phyloP scores from a whole-genome alignment of 371 early-diverging fungal species.

The Thermomucor indicae-seudaticae region DNA sequence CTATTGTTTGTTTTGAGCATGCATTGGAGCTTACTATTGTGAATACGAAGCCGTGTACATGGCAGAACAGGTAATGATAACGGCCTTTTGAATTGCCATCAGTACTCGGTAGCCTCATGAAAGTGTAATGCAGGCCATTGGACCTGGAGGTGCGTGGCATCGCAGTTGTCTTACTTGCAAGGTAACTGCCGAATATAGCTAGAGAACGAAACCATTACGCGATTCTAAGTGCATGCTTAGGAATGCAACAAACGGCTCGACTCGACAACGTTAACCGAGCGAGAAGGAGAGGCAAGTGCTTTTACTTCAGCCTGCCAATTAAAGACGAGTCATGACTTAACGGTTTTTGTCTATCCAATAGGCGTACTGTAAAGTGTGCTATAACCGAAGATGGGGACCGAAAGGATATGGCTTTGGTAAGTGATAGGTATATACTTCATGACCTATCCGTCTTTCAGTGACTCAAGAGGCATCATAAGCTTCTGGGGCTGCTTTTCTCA shows the following conservation, averaged over 20 bases:
- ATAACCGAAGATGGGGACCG: slow-evolving; percentile 48
- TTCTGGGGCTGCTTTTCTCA: slow-evolving; percentile 45
- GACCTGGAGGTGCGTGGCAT: slow-evolving; percentile 44
- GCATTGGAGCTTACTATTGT: not conserved
- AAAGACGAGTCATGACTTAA: not conserved
- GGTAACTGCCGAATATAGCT: slow-evolving; percentile 11
- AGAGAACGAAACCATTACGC: not conserved
- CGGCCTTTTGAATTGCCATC: not conserved
- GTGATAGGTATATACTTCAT: not conserved
- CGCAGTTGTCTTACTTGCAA: slow-evolving; percentile 40
- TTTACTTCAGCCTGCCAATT: not conserved
- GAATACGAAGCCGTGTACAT: slow-evolving; percentile 38
- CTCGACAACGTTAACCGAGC: slow-evolving; percentile 39
- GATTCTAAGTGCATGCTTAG: slow-evolving; percentile 6
- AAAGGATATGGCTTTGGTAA: slow-evolving; percentile 52
- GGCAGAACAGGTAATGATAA: slow-evolving; percentile 41
- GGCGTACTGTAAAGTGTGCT: slow-evolving; percentile 47
- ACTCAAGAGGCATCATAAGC: slow-evolving; percentile 24
- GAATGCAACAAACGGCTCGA: slow-evolving; percentile 51
- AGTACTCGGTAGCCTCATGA: not conserved
- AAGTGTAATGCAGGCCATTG: slow-evolving; percentile 25
- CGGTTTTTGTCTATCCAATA: slow-evolving; percentile 5
- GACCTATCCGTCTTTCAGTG: too few relatives aligned
- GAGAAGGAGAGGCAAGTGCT: slow-evolving; percentile 32
- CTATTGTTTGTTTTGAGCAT: not conserved